phyloP scores from a whole-genome alignment of 1,284 basidiomycete species.

The Wallemia mellicola region DNA sequence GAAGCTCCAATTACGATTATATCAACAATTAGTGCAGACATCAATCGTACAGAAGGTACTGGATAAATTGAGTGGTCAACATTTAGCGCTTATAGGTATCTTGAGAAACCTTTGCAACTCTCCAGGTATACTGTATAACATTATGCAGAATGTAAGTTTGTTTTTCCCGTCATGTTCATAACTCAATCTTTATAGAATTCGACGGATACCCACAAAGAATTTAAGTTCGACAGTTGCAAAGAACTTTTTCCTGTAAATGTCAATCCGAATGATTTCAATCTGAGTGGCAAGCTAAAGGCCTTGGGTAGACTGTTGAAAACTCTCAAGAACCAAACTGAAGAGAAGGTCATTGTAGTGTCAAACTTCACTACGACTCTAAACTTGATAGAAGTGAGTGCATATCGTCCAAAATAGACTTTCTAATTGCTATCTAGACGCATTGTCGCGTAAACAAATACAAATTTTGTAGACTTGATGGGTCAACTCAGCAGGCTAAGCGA shows the following conservation, averaged over 20 bases:
- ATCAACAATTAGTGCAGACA: conserved; percentile 38
- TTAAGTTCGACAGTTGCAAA: background rate
- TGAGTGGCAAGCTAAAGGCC: conserved; percentile 39
- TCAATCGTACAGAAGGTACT: conserved; percentile 33
- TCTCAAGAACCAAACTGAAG: conserved; percentile 37
- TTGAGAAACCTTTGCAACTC: conserved; percentile 80
- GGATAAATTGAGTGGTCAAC: conserved; percentile 38
- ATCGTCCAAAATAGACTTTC: too few relatives aligned
- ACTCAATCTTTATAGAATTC: background rate
- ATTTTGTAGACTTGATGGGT: conserved; percentile 19
- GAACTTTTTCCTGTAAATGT: conserved; percentile 32
- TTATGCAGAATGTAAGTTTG: conserved; percentile 22
- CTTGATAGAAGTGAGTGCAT: conserved; percentile 32
- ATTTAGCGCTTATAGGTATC: conserved; percentile 46
- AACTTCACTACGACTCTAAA: conserved; percentile 76
- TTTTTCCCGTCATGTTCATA: background rate
- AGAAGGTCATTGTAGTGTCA: conserved; percentile 77
- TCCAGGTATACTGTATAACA: conserved; percentile 50
- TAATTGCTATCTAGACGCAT: background rate
- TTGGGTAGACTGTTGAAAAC: conserved; percentile 39
- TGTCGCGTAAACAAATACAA: background rate
- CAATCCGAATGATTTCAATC: conserved; percentile 32
- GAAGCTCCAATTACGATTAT: conserved; percentile 45
- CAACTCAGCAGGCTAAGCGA: conserved; percentile 44
- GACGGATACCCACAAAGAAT: background rate